Conservation (phyloP, 2,329 filamentous ascomycete species). For the Apiospora pterosperma region DNA sequence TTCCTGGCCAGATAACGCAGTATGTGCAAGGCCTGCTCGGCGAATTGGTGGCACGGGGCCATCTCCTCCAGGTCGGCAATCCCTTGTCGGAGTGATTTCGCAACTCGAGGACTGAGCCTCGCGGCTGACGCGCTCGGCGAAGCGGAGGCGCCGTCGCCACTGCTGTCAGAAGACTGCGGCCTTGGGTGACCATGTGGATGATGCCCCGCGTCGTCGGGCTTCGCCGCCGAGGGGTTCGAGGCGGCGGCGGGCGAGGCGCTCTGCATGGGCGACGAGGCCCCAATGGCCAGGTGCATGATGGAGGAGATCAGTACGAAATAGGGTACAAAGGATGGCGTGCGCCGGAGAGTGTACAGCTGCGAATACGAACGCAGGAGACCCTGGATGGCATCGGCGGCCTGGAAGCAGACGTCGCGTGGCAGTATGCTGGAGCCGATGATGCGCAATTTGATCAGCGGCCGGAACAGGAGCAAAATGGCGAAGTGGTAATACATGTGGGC, state of each 20-base stretch:
- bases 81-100: constrained; percentile 47
- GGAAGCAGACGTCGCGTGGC: constrained; percentile 63
- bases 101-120: constrained; percentile 37
- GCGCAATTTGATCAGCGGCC: constrained; percentile 63
- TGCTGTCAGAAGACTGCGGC: background rate
- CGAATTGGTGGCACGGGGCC: constrained; percentile 58
- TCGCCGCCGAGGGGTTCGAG: constrained; percentile 18
- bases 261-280: constrained; percentile 29
- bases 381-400: constrained; percentile 58
- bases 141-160: background rate
- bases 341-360: constrained; percentile 54
- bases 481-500: constrained; percentile 73
- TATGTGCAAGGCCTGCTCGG: constrained; percentile 58
- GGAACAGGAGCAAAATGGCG: constrained; percentile 68
- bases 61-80: constrained; percentile 58
- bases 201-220: constrained; percentile 12
- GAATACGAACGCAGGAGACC: constrained; percentile 54
- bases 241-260: constrained; percentile 17
- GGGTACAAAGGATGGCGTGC: constrained; percentile 58
- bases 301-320: constrained; percentile 59
- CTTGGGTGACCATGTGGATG: constrained; percentile 3
- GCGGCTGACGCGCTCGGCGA: constrained; percentile 17
- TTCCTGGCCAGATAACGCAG: constrained; percentile 54
- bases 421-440: constrained; percentile 61
- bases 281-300: constrained; percentile 59